Evolutionary conservation across 306 rosid species (phyloP), one percentile per base, ranked within the genome.

Genomic region (Ormosia semicastrata): DNA sequence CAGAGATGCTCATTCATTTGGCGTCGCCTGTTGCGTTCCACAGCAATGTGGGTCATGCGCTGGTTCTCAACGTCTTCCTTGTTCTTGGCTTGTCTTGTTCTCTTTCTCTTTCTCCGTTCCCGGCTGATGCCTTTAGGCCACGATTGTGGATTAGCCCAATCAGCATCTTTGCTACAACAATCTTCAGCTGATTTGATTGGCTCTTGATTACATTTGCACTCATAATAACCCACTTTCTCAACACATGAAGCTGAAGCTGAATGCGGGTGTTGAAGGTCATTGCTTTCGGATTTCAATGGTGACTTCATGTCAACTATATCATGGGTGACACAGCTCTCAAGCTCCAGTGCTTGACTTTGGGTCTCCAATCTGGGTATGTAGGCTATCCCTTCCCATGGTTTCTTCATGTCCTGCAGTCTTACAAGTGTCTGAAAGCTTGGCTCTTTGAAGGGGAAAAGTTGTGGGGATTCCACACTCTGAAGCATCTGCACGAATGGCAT

Each of bases 1-100:
- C 86, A 86, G 73, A 93, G 98, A 78, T 93, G 99, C 85, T 93
- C 98, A 76, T 96, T 96, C 99, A 92, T 96, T 82, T 93, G 99
- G 60, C 97, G 91, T 63, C 99, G 76, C 29, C 98, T 90, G 85
- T 93, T 95, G 11, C 99, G 86, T 84, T 95, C 98, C 10, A 95
- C 98, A 24, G 98, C 92, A 88, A 95, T 93, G 87, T 95, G 99
- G 43, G 94, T 95, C 98, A 95, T 93, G 11, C 99, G 79, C 77
- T 95, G 99, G 73, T 86, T 92, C 89, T 95, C 99, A 13, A 93
- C 94, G 30, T 95, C 99, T 83, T 93, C 99, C 70, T 89, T 92
- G 89, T 91, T 92, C 93, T 93, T 95, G 30, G 77, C 29, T 54
- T 90, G 89, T 40, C 91, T 92, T 60, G 89, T 75, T 87, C 99